Conservation (phyloP, 2,329 filamentous ascomycete species). For the Talaromyces sp. region DNA sequence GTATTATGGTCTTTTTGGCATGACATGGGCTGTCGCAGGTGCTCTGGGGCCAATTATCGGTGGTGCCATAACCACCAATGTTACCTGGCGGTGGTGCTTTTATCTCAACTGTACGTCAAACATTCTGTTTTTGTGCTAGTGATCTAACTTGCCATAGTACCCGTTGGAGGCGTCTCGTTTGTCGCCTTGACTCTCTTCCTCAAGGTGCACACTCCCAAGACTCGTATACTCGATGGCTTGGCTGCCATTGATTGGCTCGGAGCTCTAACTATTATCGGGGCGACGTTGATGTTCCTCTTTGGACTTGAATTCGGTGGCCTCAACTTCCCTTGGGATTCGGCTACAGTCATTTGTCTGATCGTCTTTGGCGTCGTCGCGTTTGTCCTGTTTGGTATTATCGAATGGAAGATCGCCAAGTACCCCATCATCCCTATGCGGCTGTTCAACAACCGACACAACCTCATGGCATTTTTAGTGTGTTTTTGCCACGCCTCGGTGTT, state of each 20-base stretch:
- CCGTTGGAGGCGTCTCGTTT: constrained; percentile 55
- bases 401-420: constrained; percentile 67
- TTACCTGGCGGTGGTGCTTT: constrained; percentile 57
- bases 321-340: constrained; percentile 66
- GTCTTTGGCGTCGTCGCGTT: constrained; percentile 63
- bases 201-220: constrained; percentile 56
- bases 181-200: constrained; percentile 55
- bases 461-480: constrained; percentile 59
- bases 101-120: constrained; percentile 49
- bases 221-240: constrained; percentile 51
- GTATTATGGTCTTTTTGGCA: constrained; percentile 58
- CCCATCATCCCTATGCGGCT: constrained; percentile 71
- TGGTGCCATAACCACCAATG: constrained; percentile 54
- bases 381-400: constrained; percentile 63
- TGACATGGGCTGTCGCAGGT: constrained; percentile 57
- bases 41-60: constrained; percentile 57
- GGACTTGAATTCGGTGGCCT: constrained; percentile 81
- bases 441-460: constrained; percentile 61
- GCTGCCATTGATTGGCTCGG: constrained; percentile 61
- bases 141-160: constrained; percentile 33
- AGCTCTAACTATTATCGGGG: constrained; percentile 62
- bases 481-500: constrained; percentile 73
- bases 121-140: neutral
- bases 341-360: constrained; percentile 70
- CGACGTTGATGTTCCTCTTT: constrained; percentile 78